Evolutionary conservation across 2,329 filamentous ascomycete species (phyloP).

Genomic region (Penicillium thymicola): DNA sequence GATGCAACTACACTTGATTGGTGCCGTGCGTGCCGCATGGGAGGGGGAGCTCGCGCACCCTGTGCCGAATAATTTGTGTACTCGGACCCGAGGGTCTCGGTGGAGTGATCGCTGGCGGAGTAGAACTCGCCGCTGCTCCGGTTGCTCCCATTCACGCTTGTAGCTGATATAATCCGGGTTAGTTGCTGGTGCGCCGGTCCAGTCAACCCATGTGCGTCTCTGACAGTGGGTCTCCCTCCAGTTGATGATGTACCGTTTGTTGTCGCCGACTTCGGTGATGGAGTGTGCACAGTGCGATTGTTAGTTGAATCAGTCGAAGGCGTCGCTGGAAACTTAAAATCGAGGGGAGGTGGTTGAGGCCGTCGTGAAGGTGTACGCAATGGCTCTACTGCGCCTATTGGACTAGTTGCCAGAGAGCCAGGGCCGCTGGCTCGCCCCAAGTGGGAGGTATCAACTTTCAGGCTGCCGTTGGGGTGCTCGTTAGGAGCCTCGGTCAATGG

Average conservation of each 20-base stretch:
- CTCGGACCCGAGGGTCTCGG: slow-evolving; percentile 88
- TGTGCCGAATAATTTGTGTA: slow-evolving; percentile 56
- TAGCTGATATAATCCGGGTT: slow-evolving; percentile 69
- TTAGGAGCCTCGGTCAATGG: slow-evolving; percentile 32
- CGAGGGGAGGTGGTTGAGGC: slow-evolving; percentile 38
- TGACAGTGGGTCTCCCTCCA: slow-evolving; percentile 18
- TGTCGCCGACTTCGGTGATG: slow-evolving; percentile 29
- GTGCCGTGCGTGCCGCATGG: slow-evolving; percentile 40
- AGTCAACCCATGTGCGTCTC: slow-evolving; percentile 25
- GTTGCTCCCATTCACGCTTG: slow-evolving; percentile 73
- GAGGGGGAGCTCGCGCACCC: slow-evolving; percentile 51
- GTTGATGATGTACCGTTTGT: slow-evolving; percentile 15
- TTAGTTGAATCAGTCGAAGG: slow-evolving; percentile 32
- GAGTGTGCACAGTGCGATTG: slow-evolving; percentile 28
- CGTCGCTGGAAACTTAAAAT: slow-evolving; percentile 57
- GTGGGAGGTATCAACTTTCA: slow-evolving; percentile 36
- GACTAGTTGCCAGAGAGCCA: slow-evolving; percentile 29
- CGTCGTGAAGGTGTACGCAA: slow-evolving; percentile 41
- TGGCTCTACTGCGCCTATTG: slow-evolving; percentile 37
- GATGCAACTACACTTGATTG: slow-evolving; percentile 42
- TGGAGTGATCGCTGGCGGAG: slow-evolving; percentile 89
- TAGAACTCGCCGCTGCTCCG: slow-evolving; percentile 94
- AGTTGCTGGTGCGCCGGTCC: slow-evolving; percentile 44
- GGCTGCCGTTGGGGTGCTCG: slow-evolving; percentile 25
- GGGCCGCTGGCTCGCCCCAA: slow-evolving; percentile 24